Evolutionary conservation across 2,329 filamentous ascomycete species (phyloP).

Genomic region (Beauveria medogensis): DNA sequence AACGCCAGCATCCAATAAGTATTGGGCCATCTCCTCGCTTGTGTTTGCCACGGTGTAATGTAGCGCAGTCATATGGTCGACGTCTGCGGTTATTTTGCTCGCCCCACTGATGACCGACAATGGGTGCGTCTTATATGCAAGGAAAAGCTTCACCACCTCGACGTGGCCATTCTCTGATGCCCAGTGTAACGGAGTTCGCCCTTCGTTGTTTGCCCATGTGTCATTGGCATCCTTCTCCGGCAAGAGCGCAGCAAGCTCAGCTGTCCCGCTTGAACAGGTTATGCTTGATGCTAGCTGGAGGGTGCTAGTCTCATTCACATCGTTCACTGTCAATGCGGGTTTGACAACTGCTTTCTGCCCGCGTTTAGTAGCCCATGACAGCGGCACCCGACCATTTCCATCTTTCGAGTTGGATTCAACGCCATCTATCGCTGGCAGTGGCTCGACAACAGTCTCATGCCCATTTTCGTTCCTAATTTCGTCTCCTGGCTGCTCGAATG

Average conservation of each 20-base stretch:
- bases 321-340: background rate
- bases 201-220: background rate
- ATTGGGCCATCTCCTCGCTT: background rate
- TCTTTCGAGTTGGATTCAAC: too few relatives aligned
- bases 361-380: background rate
- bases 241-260: background rate
- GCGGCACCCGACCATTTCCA: too few relatives aligned
- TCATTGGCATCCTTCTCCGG: background rate
- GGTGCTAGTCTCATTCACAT: background rate
- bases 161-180: background rate
- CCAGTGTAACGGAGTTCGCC: background rate
- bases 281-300: background rate
- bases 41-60: background rate
- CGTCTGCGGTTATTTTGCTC: background rate
- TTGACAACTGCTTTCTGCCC: background rate
- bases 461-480: too few relatives aligned
- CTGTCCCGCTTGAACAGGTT: background rate
- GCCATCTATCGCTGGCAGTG: too few relatives aligned
- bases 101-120: background rate
- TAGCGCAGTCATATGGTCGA: background rate
- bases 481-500: too few relatives aligned
- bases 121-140: background rate
- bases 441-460: too few relatives aligned
- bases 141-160: background rate
- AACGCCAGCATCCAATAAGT: background rate